Evolutionary conservation across 495 filamentous ascomycete species (phyloP).

Genomic region (Aspergillus leporis): DNA sequence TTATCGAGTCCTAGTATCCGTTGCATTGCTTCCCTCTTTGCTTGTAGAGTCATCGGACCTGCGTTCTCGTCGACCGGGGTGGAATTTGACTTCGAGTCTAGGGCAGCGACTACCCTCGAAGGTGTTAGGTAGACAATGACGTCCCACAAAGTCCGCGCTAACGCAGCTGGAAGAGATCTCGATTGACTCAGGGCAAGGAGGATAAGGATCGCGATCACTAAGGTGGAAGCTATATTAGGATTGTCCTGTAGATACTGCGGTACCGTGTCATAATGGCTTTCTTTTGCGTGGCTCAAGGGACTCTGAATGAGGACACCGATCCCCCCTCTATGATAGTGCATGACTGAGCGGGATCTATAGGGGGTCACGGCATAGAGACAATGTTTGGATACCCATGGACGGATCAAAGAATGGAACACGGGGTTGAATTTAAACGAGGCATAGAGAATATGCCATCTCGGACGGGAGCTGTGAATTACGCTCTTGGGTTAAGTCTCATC

Average conservation of each 20-base stretch:
- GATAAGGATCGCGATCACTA: constrained; percentile 26
- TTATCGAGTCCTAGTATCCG: constrained; percentile 66
- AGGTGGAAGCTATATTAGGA: constrained; percentile 25
- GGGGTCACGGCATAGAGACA: constrained; percentile 27
- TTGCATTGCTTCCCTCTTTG: constrained; percentile 68
- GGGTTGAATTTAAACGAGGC: background rate
- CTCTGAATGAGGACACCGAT: constrained; percentile 35
- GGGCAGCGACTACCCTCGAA: constrained; percentile 55
- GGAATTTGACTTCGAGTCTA: constrained; percentile 49
- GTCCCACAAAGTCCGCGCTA: constrained; percentile 56
- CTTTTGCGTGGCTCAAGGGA: constrained; percentile 29
- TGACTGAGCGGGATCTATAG: constrained; percentile 31
- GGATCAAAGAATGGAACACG: constrained; percentile 11
- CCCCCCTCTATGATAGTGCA: constrained; percentile 42
- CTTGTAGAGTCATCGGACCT: constrained; percentile 28
- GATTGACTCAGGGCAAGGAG: constrained; percentile 33
- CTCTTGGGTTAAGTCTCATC: too few species aligned
- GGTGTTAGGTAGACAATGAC: constrained; percentile 61
- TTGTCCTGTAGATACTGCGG: constrained; percentile 30
- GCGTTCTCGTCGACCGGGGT: constrained; percentile 21
- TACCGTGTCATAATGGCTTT: constrained; percentile 38
- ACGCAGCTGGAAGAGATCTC: constrained; percentile 28
- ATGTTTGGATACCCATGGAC: constrained; percentile 23
- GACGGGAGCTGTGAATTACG: too few species aligned
- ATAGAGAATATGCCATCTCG: too few species aligned